These are phyloP conservation scores for Calonectria ilicicola DNA, from an alignment of 2,329 filamentous ascomycete species.

Conservation along the genomic window DNA sequence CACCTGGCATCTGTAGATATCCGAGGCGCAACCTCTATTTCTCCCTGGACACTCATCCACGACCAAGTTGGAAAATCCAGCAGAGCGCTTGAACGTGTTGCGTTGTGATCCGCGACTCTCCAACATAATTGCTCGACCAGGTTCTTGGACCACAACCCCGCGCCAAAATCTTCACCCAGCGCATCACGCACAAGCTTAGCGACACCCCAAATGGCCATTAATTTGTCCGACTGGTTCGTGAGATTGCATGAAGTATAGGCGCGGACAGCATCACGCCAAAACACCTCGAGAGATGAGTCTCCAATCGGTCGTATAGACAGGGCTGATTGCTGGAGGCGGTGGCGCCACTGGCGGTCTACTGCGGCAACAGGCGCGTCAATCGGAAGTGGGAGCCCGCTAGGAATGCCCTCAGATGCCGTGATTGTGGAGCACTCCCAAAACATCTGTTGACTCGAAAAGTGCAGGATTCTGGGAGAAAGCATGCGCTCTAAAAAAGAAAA, in stretches of 20 bases:
- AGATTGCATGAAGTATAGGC: not conserved
- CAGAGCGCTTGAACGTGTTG: not conserved
- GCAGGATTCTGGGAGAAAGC: not conserved
- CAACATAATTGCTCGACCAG: not conserved
- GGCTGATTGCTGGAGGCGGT: not conserved
- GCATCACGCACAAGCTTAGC: not conserved
- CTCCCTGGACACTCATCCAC: constrained; percentile 1
- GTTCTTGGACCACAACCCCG: not conserved
- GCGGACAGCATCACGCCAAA: not conserved
- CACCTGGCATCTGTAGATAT: not conserved
- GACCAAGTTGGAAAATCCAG: not conserved
- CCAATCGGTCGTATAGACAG: not conserved
- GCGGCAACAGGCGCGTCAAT: not conserved
- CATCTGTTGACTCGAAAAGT: not conserved
- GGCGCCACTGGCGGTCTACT: not conserved
- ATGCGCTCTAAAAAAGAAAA: not conserved
- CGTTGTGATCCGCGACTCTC: not conserved
- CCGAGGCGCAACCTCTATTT: not conserved
- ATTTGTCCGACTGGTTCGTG: not conserved
- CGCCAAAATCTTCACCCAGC: not conserved
- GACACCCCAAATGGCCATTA: not conserved
- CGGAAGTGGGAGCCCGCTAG: not conserved
- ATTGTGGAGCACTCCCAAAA: constrained; percentile 7
- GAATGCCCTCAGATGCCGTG: not conserved
- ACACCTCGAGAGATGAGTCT: not conserved